phyloP scores from a whole-genome alignment of 139 green algal species.

The Asterochloris erici region DNA sequence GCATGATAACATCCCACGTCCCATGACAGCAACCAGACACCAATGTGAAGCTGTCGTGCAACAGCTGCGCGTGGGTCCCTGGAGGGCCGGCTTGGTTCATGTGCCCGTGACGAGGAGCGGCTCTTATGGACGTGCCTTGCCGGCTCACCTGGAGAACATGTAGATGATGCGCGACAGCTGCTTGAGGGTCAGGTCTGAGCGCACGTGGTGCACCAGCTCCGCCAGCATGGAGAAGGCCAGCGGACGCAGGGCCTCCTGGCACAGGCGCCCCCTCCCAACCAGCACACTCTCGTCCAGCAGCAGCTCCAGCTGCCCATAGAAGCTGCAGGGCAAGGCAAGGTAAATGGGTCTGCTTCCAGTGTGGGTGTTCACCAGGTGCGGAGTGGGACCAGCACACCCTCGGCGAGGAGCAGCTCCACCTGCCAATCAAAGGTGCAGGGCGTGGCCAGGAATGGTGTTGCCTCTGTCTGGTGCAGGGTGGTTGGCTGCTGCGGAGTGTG shows the following conservation, averaged over 20 bases:
- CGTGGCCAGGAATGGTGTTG: background rate
- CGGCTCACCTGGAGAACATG: constrained; percentile 51
- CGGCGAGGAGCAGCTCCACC: constrained; percentile 59
- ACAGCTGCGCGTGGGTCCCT: too few species aligned
- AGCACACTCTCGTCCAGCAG: constrained; percentile 80
- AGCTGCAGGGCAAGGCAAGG: background rate
- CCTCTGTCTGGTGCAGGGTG: background rate
- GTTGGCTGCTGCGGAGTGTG: background rate
- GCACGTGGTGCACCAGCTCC: constrained; percentile 74
- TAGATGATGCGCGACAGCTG: constrained; percentile 67
- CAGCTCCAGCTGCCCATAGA: constrained; percentile 40
- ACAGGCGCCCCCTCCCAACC: constrained; percentile 61
- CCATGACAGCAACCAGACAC: too few species aligned
- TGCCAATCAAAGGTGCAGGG: background rate
- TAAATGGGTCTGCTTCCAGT: background rate
- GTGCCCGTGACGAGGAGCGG: background rate
- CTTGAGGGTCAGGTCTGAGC: constrained; percentile 51
- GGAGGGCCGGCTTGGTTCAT: background rate
- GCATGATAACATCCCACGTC: too few species aligned
- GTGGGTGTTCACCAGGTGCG: background rate
- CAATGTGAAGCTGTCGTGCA: too few species aligned
- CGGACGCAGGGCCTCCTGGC: constrained; percentile 70
- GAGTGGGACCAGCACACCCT: constrained; percentile 60
- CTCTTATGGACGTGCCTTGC: background rate
- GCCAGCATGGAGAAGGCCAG: constrained; percentile 76